Evolutionary conservation across 2,329 filamentous ascomycete genomes (phyloP), one percentile per base, ranked within the genome.

Genomic region (Ophiognomonia clavigignenti-juglandacearum): DNA sequence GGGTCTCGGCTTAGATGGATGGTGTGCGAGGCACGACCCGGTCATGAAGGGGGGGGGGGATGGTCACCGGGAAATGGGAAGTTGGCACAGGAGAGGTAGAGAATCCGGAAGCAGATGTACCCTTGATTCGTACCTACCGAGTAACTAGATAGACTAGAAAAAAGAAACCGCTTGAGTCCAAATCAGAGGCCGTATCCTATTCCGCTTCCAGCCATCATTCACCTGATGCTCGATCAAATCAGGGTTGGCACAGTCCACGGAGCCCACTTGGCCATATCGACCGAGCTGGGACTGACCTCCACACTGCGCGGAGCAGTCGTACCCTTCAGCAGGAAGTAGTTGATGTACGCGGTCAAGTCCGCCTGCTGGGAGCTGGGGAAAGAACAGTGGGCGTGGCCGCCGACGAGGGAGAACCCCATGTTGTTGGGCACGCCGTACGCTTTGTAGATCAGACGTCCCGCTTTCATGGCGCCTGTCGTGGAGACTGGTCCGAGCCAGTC

Each of bases 401-500:
- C 75, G 27, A 73, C 66, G 56, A 79, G 70, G 27, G 74, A 76
- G 61, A 78, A 78, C 3, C 78, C 78, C 73, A 80, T 77, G 61
- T 75, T 71, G 54, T 72, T 72, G 14, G 72, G 68, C 2, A 67
- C 71, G 47, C 75, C 77, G 22, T 75, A 65, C 4, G 70, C 72
- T 64, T 75, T 70, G 63, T 78, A 81, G 57, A 79, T 72, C 42
- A 72, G 63, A 32, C 71, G 69, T 4, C 66, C 76, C 18, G 71
- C 74, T 62, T 74, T 74, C 76, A 79, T 80, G 64, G 75, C 80
- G 41, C 69, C 77, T 22, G 74, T 78, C 14, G 74, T 79, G 45
- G 72, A 72, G 48, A 76, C 72, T 40, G 73, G 74, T 31, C 77
- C 76, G 44, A 80, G 69, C 77, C 77, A 82, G 63, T 80, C 75